Evolutionary conservation across 352 stramenopile genomes (phyloP), one percentile per base, ranked within the genome.

Genomic region (Phytophthora podocarpi): DNA sequence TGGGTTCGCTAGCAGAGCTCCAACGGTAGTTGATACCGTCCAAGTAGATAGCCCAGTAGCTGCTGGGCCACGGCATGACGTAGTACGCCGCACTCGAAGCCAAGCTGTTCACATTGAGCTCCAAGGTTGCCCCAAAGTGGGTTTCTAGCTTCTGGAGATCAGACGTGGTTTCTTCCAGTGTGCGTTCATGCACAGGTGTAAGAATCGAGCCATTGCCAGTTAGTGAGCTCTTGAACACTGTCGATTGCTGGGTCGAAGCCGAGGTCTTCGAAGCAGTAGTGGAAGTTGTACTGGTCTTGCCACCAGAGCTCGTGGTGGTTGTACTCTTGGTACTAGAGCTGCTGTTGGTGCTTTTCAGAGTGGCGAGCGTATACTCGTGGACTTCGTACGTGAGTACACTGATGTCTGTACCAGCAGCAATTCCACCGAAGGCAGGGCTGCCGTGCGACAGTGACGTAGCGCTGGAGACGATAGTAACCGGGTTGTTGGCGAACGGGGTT

Each of bases 21-120:
- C 76, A 82, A 11, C 49, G 61, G 59, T 72, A 72, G 68, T 90
- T 90, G 69, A 90, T 90, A 35, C 80, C 70, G 60, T 90, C 80
- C 10, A 71, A 42, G 63, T 83, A 90, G 27, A 67, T 64, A 3
- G 80, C 74, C 76, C 76, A 90, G 64, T 90, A 90, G 54, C 76
- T 85, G 28, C 72, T 74, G 6, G 76, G 76, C 76, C 76, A 85
- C 21, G 72, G 76, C 47, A 68, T 76, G 16, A 64, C 42, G 32
- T 64, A 49, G 32, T 60, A 77, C 12, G 51, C 58, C 2, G 48
- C 68, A 42, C 40, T 54, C 0, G 48, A 35, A 18, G 49, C 45
- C 7, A 77, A 46, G 23, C 64, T 73, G 15, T 71, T 59, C 4
- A 74, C 43, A 31, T 77, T 63, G 42, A 76, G 26, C 45, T 77